These are phyloP conservation scores for Phlyctochytrium planicorne DNA, from an alignment of 192 early-diverging fungal species.

Conservation along the genomic window DNA sequence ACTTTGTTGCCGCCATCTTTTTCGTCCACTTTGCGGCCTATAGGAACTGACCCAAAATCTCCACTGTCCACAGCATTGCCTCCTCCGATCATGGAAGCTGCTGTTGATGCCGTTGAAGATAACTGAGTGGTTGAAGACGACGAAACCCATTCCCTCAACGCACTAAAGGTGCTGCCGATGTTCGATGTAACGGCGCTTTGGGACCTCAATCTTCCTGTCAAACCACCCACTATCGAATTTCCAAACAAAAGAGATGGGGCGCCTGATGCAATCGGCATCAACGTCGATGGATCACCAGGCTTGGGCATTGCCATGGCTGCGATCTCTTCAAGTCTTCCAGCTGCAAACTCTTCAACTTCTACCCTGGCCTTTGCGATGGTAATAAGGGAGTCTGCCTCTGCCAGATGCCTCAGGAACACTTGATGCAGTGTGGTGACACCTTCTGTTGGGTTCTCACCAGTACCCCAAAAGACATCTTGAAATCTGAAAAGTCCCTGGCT, in stretches of 20 bases:
- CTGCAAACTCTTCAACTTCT: conserved; percentile 14
- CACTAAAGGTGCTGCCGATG: not conserved
- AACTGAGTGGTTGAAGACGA: not conserved
- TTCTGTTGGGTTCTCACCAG: conserved; percentile 20
- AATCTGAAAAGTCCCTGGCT: conserved; percentile 27
- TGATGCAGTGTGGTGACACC: conserved; percentile 25
- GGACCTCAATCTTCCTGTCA: not conserved
- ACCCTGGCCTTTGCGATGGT: conserved; percentile 18
- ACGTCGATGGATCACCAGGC: too few species aligned
- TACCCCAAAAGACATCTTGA: conserved; percentile 36
- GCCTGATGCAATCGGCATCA: too few species aligned
- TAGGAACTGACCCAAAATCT: conserved; percentile 2
- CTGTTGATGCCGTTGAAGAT: not conserved
- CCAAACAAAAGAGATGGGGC: too few species aligned
- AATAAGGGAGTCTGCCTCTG: conserved; percentile 23
- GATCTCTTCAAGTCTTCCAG: conserved; percentile 20
- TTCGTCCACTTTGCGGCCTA: too few species aligned
- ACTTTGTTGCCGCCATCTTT: too few species aligned
- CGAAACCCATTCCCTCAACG: conserved; percentile 6
- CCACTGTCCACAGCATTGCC: not conserved
- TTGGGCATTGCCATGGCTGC: not conserved
- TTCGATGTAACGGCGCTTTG: not conserved
- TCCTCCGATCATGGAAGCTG: not conserved
- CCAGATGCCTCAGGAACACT: conserved; percentile 28
- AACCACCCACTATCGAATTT: not conserved